Conservation (phyloP, 441 rosid genomes). For the Adansonia rubrostipa region DNA sequence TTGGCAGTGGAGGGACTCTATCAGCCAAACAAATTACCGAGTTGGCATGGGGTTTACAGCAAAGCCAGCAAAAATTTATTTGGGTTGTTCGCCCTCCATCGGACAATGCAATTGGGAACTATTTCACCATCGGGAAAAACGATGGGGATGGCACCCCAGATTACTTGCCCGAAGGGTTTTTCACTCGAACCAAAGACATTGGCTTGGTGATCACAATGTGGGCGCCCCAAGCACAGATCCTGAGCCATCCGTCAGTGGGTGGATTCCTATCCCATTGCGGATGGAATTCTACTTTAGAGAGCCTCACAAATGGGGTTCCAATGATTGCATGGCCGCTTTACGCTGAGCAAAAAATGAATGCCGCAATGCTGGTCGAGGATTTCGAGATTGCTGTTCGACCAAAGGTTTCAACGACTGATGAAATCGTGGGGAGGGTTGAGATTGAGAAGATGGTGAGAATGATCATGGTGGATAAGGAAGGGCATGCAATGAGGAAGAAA, state of each 20-base stretch:
- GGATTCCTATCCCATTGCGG: conserved; percentile 29
- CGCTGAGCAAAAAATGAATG: conserved; percentile 30
- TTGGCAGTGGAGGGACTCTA: conserved; percentile 64
- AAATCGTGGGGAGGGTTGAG: conserved; percentile 38
- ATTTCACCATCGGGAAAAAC: not conserved
- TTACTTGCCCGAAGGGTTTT: conserved; percentile 26
- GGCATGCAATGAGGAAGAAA: conserved; percentile 22
- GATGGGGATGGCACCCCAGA: not conserved
- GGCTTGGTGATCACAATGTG: conserved; percentile 22
- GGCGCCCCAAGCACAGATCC: conserved; percentile 27
- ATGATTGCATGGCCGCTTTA: conserved; percentile 32
- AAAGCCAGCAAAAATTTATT: conserved; percentile 42
- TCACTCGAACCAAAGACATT: not conserved
- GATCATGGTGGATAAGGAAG: conserved; percentile 30
- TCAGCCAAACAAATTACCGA: conserved; percentile 48
- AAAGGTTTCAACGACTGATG: conserved; percentile 22
- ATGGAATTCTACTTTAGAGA: conserved; percentile 28
- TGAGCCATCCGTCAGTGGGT: conserved; percentile 28
- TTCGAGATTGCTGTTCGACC: conserved; percentile 44
- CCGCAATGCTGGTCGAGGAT: conserved; percentile 20
- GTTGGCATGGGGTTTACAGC: conserved; percentile 56
- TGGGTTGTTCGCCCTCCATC: conserved; percentile 53
- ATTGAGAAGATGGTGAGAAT: conserved; percentile 34
- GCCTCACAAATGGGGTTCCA: conserved; percentile 14
- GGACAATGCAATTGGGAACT: not conserved